A percentile compares a stretch with the other conserved stretches of the same genome.
Evolutionary conservation across 2,329 filamentous ascomycete species (phyloP).

Genomic region (Zopfia rhizophila): DNA sequence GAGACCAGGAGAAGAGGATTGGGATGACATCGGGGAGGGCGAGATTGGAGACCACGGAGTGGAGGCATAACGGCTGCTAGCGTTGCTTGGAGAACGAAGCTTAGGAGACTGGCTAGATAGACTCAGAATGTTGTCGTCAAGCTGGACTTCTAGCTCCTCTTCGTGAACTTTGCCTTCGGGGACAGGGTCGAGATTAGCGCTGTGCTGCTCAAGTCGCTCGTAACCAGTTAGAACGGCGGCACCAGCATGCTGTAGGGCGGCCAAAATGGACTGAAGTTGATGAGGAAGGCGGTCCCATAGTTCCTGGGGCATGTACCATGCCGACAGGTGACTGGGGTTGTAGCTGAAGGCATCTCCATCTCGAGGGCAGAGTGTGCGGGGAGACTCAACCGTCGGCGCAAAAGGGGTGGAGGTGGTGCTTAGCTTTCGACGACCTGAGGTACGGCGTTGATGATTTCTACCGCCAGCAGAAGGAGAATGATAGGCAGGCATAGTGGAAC

Average conservation of each 20-base stretch:
- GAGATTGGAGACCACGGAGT: slow-evolving; percentile 37
- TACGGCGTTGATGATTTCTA: slow-evolving; percentile 32
- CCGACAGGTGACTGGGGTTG: slow-evolving; percentile 46
- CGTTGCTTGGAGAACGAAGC: slow-evolving; percentile 39
- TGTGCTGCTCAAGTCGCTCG: slow-evolving; percentile 43
- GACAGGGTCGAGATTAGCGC: slow-evolving; percentile 22
- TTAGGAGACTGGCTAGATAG: slow-evolving; percentile 32
- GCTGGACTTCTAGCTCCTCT: slow-evolving; percentile 35
- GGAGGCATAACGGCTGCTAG: slow-evolving; percentile 42
- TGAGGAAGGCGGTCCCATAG: slow-evolving; percentile 51
- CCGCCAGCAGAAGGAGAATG: slow-evolving; percentile 28
- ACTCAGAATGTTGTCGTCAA: slow-evolving; percentile 27
- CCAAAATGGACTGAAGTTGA: slow-evolving; percentile 44
- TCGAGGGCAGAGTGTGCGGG: slow-evolving; percentile 43
- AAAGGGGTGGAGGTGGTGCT: slow-evolving; percentile 29
- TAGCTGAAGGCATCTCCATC: slow-evolving; percentile 52
- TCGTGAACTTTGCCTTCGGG: slow-evolving; percentile 29
- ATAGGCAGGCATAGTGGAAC: slow-evolving; percentile 32
- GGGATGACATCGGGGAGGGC: slow-evolving; percentile 35
- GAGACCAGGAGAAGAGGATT: slow-evolving; percentile 36
- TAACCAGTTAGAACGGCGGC: slow-evolving; percentile 57
- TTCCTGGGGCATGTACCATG: slow-evolving; percentile 51
- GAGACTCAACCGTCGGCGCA: slow-evolving; percentile 36
- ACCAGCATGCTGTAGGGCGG: slow-evolving; percentile 54
- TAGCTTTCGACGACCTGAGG: slow-evolving; percentile 41